Evolutionary conservation across 192 early-diverging fungal species (phyloP).

Genomic region (Coemansia sp.): DNA sequence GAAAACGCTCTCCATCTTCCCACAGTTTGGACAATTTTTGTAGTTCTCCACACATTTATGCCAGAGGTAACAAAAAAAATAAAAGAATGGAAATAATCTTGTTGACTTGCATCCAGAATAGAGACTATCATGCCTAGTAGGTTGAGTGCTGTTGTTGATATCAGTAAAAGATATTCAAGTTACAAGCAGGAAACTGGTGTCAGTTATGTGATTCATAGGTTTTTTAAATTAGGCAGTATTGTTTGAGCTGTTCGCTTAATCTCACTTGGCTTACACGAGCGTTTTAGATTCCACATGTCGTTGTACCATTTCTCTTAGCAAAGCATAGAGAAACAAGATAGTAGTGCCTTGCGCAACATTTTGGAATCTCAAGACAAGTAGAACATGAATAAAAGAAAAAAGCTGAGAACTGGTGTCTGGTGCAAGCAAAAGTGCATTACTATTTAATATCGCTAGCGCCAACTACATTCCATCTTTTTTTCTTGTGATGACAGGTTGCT

Average conservation of each 20-base stretch:
- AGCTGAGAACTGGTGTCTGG: neutral
- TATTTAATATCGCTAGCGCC: slow-evolving; percentile 1
- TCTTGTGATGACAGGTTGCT: neutral
- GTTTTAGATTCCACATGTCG: neutral
- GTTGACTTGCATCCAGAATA: too few species aligned
- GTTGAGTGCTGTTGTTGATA: too few species aligned
- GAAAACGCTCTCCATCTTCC: neutral
- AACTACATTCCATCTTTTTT: neutral
- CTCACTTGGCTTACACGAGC: neutral
- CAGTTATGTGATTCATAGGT: neutral
- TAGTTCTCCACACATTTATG: neutral
- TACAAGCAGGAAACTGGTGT: neutral
- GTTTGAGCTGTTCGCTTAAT: neutral
- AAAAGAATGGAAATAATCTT: too few species aligned
- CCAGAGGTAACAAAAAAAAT: too few species aligned
- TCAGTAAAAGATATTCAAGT: neutral
- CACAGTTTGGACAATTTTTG: neutral
- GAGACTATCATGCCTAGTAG: too few species aligned
- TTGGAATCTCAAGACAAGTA: neutral
- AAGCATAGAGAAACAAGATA: neutral
- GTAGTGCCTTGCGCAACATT: neutral
- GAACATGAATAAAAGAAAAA: neutral
- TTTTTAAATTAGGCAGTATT: slow-evolving; percentile 8
- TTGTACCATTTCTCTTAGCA: neutral
- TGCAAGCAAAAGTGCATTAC: neutral